A percentile compares a stretch with the other conserved stretches of the same genome.
phyloP scores from a whole-genome alignment of 352 stramenopile species.

The Pythium sp. region DNA sequence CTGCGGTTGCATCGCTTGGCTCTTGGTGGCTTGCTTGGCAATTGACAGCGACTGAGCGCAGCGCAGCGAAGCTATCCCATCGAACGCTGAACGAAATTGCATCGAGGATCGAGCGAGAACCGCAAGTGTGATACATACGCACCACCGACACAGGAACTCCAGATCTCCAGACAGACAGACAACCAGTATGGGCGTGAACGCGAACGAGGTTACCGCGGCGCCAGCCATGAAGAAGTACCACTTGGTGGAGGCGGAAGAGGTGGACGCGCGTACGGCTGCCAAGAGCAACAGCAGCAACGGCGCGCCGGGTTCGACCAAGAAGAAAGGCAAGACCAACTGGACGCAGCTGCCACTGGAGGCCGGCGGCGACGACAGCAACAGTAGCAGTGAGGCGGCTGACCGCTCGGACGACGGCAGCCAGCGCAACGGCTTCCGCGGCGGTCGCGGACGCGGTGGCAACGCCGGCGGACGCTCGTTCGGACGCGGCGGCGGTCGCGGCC shows the following conservation, averaged over 20 bases:
- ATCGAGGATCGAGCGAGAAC: not conserved
- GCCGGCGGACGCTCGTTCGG: constrained; percentile 19
- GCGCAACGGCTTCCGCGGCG: constrained; percentile 19
- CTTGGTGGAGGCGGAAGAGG: constrained; percentile 80
- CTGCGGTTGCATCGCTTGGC: constrained; percentile 1
- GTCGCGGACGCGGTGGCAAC: constrained; percentile 22
- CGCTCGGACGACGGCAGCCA: constrained; percentile 14
- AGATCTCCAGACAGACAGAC: not conserved
- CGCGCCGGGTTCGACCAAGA: constrained; percentile 30
- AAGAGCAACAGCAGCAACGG: constrained; percentile 3
- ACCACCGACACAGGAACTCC: not conserved
- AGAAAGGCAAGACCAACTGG: constrained; percentile 77
- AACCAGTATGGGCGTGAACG: constrained; percentile 33
- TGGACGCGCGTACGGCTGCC: constrained; percentile 30
- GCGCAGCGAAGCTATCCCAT: not conserved
- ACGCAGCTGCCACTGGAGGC: constrained; percentile 58
- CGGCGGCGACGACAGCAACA: constrained; percentile 24
- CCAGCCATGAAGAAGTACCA: constrained; percentile 68
- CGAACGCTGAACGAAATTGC: not conserved
- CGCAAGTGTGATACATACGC: constrained; percentile 3
- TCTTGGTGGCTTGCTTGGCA: not conserved
- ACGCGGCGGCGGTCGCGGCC: constrained; percentile 31
- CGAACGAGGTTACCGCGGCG: constrained; percentile 23
- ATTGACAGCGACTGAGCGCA: constrained; percentile 1
- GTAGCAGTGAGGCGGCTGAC: constrained; percentile 14